These are phyloP conservation scores for Usnea hakonensis DNA, from an alignment of 495 filamentous ascomycete species.

Conservation along the genomic window DNA sequence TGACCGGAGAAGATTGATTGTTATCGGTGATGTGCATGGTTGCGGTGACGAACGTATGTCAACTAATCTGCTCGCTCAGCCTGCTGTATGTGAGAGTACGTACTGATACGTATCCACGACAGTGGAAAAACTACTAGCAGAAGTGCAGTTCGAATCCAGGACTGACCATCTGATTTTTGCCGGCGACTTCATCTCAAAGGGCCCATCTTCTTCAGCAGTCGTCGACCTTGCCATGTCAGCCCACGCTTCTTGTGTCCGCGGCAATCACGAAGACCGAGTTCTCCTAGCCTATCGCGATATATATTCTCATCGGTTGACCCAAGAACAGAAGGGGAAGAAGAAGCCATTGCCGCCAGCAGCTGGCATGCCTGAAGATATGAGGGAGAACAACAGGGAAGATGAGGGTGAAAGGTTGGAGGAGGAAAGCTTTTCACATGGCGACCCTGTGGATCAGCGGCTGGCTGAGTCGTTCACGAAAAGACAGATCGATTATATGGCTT, in stretches of 20 bases:
- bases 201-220: conserved; percentile 74
- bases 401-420: conserved; percentile 24
- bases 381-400: conserved; percentile 20
- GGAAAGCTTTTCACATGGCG: conserved; percentile 32
- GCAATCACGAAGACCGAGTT: conserved; percentile 88
- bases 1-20: conserved; percentile 47
- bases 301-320: conserved; percentile 26
- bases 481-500: conserved; percentile 62
- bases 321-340: conserved; percentile 15
- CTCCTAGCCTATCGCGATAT: conserved; percentile 47
- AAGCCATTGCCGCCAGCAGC: conserved; percentile 13
- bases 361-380: conserved; percentile 18
- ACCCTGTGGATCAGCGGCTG: conserved; percentile 37
- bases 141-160: conserved; percentile 52
- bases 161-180: conserved; percentile 73
- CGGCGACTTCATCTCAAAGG: conserved; percentile 83
- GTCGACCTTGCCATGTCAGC: conserved; percentile 62
- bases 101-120: conserved; percentile 11
- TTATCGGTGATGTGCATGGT: conserved; percentile 90
- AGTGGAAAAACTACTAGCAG: conserved; percentile 59
- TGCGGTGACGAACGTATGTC: conserved; percentile 56
- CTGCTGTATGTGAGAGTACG: background rate
- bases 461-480: conserved; percentile 46
- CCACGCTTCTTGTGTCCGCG: conserved; percentile 71
- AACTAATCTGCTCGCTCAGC: conserved; percentile 1